phyloP scores from a whole-genome alignment of 257 asterid species.

The Nyctanthes arbortristis region DNA sequence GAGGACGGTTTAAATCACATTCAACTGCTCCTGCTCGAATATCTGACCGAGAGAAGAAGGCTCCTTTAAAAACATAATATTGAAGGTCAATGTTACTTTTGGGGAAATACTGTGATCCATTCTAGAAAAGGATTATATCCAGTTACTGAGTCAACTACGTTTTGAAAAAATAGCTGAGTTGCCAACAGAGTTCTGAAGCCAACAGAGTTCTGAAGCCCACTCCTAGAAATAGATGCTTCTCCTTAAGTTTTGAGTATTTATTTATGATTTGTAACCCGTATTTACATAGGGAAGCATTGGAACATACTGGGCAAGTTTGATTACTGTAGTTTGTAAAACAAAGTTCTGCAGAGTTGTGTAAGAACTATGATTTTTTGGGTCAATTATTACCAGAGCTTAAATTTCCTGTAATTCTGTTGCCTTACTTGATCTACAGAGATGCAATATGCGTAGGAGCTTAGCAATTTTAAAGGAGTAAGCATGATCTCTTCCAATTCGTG shows the following conservation, averaged over 20 bases:
- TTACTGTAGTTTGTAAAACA: neutral
- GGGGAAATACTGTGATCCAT: constrained; percentile 4
- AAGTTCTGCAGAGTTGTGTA: neutral
- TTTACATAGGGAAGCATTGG: neutral
- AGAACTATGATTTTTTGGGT: too few relatives aligned
- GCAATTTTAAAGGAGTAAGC: neutral
- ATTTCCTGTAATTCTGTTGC: neutral
- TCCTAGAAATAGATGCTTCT: neutral
- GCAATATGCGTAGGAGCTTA: neutral
- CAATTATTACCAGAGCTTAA: neutral
- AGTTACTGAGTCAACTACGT: neutral
- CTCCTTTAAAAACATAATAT: constrained; percentile 74
- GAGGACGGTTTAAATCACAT: constrained; percentile 94
- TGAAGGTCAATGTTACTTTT: neutral
- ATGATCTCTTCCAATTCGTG: neutral
- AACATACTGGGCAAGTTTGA: neutral
- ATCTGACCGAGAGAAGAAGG: constrained; percentile 93
- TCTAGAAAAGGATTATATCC: neutral
- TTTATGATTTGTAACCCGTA: neutral
- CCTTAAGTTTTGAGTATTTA: neutral
- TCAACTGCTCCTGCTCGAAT: constrained; percentile 82
- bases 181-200: neutral
- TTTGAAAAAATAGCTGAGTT: constrained; percentile 14
- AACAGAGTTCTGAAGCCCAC: too few relatives aligned
- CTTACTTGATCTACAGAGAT: neutral